Conservation (phyloP, 139 green algal genomes). For the Auxenochlorella pyrenoidosa region DNA sequence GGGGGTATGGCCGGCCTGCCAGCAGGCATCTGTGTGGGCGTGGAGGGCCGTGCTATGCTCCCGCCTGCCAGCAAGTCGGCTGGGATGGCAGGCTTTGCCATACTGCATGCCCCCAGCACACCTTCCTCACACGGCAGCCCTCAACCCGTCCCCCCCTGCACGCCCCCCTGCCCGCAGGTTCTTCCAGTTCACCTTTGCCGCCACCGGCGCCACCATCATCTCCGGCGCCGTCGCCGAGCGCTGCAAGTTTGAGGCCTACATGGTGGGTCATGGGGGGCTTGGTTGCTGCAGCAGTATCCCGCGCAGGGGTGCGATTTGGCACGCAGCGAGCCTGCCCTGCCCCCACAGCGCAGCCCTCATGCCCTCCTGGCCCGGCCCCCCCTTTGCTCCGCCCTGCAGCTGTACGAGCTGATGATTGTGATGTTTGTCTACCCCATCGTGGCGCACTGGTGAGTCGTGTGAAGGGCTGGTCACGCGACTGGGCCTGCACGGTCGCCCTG, state of each 20-base stretch:
- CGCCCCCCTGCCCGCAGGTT: conserved; percentile 30
- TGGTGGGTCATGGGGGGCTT: background rate
- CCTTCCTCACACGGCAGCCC: too few relatives aligned
- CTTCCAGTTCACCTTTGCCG: conserved; percentile 71
- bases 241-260: conserved; percentile 48
- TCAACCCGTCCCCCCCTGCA: background rate
- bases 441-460: conserved; percentile 52
- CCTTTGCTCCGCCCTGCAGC: background rate
- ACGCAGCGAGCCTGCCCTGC: background rate
- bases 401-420: conserved; percentile 75
- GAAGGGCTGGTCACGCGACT: too few relatives aligned
- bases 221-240: conserved; percentile 78
- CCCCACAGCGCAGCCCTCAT: background rate
- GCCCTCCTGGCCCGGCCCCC: background rate
- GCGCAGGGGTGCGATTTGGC: too few relatives aligned
- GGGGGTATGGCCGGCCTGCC: background rate
- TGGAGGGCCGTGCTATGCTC: background rate
- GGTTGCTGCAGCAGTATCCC: too few relatives aligned
- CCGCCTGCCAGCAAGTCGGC: background rate
- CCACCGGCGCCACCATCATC: conserved; percentile 80
- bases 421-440: conserved; percentile 80
- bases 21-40: too few relatives aligned
- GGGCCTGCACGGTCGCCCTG: too few relatives aligned
- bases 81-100: too few relatives aligned
- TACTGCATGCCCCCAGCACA: too few relatives aligned